Conservation (phyloP, 1,139 yeast species). For the Hyphopichia wangnamkhiaoensis region DNA sequence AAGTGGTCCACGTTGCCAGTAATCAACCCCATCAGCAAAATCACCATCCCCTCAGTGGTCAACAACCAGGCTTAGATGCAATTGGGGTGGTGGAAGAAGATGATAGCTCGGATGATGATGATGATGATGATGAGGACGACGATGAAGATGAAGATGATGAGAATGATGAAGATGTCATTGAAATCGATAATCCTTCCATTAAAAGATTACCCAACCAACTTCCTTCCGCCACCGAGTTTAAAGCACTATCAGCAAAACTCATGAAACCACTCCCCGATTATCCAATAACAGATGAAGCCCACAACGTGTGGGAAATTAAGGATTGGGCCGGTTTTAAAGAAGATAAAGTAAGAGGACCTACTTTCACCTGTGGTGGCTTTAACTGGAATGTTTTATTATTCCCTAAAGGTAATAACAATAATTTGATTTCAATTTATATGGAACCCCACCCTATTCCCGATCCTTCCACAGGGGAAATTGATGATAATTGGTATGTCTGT, state of each 20-base stretch:
- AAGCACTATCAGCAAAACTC: conserved; percentile 27
- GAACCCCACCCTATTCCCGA: conserved; percentile 54
- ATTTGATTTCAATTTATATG: conserved; percentile 59
- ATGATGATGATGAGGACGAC: conserved; percentile 2
- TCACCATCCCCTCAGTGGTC: not conserved
- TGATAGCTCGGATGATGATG: conserved; percentile 1
- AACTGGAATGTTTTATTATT: conserved; percentile 77
- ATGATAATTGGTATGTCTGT: conserved; percentile 74
- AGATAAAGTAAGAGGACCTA: conserved; percentile 52
- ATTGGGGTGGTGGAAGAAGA: conserved; percentile 3
- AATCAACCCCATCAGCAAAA: not conserved
- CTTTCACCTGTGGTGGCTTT: conserved; percentile 64
- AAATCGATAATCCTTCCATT: not conserved
- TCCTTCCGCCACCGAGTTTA: conserved; percentile 35
- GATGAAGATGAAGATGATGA: conserved; percentile 1
- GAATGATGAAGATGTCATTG: conserved; percentile 3
- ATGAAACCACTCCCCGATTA: conserved; percentile 48
- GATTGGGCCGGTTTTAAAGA: conserved; percentile 60
- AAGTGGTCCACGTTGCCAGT: conserved; percentile 1
- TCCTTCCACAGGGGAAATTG: conserved; percentile 31
- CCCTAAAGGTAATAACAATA: conserved; percentile 67
- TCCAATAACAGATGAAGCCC: conserved; percentile 39
- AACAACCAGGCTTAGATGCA: conserved; percentile 2
- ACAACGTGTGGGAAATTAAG: conserved; percentile 73
- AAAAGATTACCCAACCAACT: conserved; percentile 1